phyloP scores from a whole-genome alignment of 768 basidiomycete genomes.

The Mycena crocata region DNA sequence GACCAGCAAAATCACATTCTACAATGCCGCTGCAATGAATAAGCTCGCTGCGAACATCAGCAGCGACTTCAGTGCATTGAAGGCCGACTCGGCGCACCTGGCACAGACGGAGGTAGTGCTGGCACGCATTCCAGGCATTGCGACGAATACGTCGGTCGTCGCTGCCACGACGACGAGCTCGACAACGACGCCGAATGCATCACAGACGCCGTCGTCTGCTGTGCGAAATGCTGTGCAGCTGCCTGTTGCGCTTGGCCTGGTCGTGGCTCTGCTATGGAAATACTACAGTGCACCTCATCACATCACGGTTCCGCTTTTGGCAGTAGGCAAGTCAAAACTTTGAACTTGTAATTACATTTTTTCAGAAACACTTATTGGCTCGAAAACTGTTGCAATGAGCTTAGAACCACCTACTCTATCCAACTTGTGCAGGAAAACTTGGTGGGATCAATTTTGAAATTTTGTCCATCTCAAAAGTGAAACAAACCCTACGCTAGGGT shows the following conservation, averaged over 20 bases:
- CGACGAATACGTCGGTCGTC: background rate
- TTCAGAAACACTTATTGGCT: no score
- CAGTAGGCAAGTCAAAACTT: no score
- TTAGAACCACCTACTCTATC: no score
- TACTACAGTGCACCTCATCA: no score
- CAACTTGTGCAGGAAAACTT: no score
- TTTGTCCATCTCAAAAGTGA: no score
- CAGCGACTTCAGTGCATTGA: background rate
- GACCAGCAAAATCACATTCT: background rate
- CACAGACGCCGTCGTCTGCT: background rate
- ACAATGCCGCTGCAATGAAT: background rate
- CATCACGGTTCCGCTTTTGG: no score
- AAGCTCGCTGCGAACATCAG: background rate
- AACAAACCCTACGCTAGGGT: no score
- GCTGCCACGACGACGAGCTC: background rate
- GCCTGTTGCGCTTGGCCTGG: background rate
- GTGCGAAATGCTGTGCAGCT: background rate
- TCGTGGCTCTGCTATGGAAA: background rate
- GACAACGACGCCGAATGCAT: background rate
- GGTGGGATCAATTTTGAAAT: no score
- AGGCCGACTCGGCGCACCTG: background rate
- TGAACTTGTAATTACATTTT: no score
- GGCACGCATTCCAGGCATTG: background rate
- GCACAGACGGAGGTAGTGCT: background rate
- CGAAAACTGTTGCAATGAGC: no score